Evolutionary conservation across 1,139 yeast species (phyloP).

Genomic region (Kodamaea derodonti): DNA sequence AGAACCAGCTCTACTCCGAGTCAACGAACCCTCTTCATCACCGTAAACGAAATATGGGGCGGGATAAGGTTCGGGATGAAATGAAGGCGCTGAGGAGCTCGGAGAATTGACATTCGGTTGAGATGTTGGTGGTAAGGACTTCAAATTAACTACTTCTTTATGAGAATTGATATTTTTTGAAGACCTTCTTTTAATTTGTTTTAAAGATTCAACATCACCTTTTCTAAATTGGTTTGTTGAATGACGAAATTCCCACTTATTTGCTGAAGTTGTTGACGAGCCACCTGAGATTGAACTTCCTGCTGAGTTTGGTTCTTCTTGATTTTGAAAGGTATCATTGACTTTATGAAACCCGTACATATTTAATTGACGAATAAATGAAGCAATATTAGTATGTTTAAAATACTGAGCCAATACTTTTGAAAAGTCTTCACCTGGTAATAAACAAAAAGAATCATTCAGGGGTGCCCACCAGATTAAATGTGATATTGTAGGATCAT

Average conservation of each 20-base stretch:
- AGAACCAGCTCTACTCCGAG: constrained; percentile 1
- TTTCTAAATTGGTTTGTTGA: constrained; percentile 60
- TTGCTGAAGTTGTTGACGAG: constrained; percentile 22
- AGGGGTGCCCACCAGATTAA: constrained; percentile 50
- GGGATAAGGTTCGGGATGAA: neutral
- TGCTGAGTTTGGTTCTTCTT: constrained; percentile 10
- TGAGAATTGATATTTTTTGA: constrained; percentile 48
- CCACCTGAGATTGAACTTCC: constrained; percentile 7
- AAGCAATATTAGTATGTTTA: constrained; percentile 75
- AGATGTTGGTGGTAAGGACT: constrained; percentile 27
- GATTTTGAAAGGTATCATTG: constrained; percentile 32
- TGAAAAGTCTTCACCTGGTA: constrained; percentile 58
- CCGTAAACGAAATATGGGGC: constrained; percentile 1
- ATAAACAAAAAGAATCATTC: constrained; percentile 39
- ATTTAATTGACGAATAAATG: constrained; percentile 52
- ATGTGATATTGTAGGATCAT: constrained; percentile 48
- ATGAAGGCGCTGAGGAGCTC: neutral
- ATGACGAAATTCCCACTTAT: constrained; percentile 69
- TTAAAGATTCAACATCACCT: constrained; percentile 58
- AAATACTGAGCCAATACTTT: constrained; percentile 61
- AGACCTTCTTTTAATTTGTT: constrained; percentile 60
- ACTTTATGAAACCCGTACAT: constrained; percentile 70
- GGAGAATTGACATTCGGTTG: constrained; percentile 12
- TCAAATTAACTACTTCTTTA: constrained; percentile 39
- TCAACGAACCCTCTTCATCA: constrained; percentile 1